Evolutionary conservation across 495 filamentous ascomycete species (phyloP).

Genomic region (Penicillium malachiteum): DNA sequence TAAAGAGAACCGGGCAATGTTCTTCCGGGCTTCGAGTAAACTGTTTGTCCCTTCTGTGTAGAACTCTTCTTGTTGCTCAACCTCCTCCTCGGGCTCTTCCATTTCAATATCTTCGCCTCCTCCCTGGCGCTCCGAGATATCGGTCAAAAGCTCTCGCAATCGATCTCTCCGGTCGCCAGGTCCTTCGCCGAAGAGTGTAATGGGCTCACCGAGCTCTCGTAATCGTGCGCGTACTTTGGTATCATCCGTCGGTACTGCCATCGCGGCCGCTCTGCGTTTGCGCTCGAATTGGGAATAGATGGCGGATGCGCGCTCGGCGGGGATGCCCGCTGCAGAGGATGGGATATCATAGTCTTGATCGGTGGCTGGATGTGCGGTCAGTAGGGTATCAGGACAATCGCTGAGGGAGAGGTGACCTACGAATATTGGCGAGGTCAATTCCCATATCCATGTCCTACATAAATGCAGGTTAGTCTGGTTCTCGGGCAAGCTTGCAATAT

Average conservation of each 20-base stretch:
- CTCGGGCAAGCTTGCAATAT: background rate
- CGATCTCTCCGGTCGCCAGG: slow-evolving; percentile 83
- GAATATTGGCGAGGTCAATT: slow-evolving; percentile 76
- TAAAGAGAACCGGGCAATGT: slow-evolving; percentile 83
- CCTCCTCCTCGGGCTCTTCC: slow-evolving; percentile 51
- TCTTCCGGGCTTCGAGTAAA: slow-evolving; percentile 71
- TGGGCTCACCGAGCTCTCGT: slow-evolving; percentile 83
- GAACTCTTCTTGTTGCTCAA: slow-evolving; percentile 89
- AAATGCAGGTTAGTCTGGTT: background rate
- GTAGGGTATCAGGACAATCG: background rate
- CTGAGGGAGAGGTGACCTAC: slow-evolving; percentile 48
- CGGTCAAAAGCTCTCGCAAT: slow-evolving; percentile 75
- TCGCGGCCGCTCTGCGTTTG: slow-evolving; percentile 81
- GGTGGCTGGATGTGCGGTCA: slow-evolving; percentile 51
- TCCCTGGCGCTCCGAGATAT: slow-evolving; percentile 62
- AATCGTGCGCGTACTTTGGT: slow-evolving; percentile 75
- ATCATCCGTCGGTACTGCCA: slow-evolving; percentile 96
- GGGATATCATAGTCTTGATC: slow-evolving; percentile 87
- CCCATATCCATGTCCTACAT: slow-evolving; percentile 61
- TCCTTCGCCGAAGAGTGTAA: slow-evolving; percentile 94
- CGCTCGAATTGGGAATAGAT: slow-evolving; percentile 87
- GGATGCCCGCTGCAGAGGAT: slow-evolving; percentile 66
- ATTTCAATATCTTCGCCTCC: slow-evolving; percentile 65
- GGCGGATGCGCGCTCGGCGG: slow-evolving; percentile 84
- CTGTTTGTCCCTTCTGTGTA: slow-evolving; percentile 80